Evolutionary conservation across 768 basidiomycete genomes (phyloP).

Genomic region (Austroboletus eburneus): DNA sequence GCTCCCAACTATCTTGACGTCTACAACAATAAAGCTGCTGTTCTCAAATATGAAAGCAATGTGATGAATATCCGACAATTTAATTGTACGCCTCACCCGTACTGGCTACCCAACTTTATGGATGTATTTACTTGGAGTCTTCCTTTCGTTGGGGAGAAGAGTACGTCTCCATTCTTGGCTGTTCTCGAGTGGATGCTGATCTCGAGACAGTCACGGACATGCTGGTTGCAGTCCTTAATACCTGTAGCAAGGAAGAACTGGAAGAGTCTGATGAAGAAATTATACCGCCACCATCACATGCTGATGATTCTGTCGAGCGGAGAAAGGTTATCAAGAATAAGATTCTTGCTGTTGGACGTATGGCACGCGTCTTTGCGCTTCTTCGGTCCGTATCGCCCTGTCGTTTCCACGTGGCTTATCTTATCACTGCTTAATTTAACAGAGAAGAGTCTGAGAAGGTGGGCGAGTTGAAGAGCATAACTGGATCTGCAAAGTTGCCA

Average conservation of each 20-base stretch:
- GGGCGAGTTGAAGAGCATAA: slow-evolving; percentile 65
- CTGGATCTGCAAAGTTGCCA: slow-evolving; percentile 46
- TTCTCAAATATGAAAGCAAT: slow-evolving; percentile 95
- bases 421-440: not conserved
- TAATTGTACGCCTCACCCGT: slow-evolving; percentile 76
- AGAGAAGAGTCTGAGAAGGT: slow-evolving; percentile 66
- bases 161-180: slow-evolving; percentile 42
- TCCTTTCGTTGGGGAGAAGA: slow-evolving; percentile 96
- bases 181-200: too few relatives aligned
- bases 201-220: slow-evolving; percentile 89
- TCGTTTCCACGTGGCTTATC: slow-evolving; percentile 13
- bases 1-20: slow-evolving; percentile 97
- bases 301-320: slow-evolving; percentile 34
- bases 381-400: slow-evolving; percentile 50
- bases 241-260: slow-evolving; percentile 93
- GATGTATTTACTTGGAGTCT: slow-evolving; percentile 98
- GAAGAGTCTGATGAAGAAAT: slow-evolving; percentile 65
- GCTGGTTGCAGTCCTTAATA: slow-evolving; percentile 93
- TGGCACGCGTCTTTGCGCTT: slow-evolving; percentile 67
- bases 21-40: slow-evolving; percentile 94
- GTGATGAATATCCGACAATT: slow-evolving; percentile 94
- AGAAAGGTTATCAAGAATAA: slow-evolving; percentile 66
- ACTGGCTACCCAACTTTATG: slow-evolving; percentile 97
- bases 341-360: slow-evolving; percentile 64
- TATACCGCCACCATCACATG: slow-evolving; percentile 22